These are phyloP conservation scores for Tetrapisispora phaffii DNA, from an alignment of 805 yeast species.

Conservation along the genomic window DNA sequence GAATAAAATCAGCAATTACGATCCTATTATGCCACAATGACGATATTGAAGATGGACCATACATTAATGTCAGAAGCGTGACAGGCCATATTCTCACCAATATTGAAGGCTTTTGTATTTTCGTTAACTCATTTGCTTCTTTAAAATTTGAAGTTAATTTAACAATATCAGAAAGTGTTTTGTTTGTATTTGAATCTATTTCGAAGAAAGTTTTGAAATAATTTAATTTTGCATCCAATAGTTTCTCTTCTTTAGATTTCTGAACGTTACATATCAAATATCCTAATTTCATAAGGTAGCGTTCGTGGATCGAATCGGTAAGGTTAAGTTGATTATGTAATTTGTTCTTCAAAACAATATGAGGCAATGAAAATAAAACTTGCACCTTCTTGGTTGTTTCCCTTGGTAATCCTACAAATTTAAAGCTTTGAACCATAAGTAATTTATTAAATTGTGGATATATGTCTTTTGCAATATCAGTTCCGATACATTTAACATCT, in stretches of 20 bases:
- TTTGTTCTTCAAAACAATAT: conserved; percentile 14
- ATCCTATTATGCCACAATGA: conserved; percentile 42
- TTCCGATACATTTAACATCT: background rate
- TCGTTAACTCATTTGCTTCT: conserved; percentile 1
- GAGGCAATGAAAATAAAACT: conserved; percentile 9
- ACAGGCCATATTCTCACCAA: conserved; percentile 60
- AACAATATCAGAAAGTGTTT: conserved; percentile 5
- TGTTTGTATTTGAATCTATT: conserved; percentile 1
- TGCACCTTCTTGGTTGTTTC: conserved; percentile 8
- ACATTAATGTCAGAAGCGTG: conserved; percentile 31
- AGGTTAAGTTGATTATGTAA: conserved; percentile 6
- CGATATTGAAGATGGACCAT: conserved; percentile 44
- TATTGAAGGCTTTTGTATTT: conserved; percentile 31
- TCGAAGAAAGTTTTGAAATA: background rate
- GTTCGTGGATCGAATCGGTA: conserved; percentile 5
- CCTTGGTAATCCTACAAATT: conserved; percentile 15
- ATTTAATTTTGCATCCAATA: background rate
- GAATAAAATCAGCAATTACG: conserved; percentile 47
- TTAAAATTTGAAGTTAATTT: conserved; percentile 5
- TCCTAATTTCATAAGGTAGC: conserved; percentile 15
- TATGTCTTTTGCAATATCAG: conserved; percentile 6
- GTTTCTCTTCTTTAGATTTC: background rate
- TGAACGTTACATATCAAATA: conserved; percentile 12
- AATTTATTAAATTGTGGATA: conserved; percentile 9
- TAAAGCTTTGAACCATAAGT: conserved; percentile 11